Base-by-base conservation (phyloP, 768 basidiomycete genomes). In the Suillus brevipes region DNA sequence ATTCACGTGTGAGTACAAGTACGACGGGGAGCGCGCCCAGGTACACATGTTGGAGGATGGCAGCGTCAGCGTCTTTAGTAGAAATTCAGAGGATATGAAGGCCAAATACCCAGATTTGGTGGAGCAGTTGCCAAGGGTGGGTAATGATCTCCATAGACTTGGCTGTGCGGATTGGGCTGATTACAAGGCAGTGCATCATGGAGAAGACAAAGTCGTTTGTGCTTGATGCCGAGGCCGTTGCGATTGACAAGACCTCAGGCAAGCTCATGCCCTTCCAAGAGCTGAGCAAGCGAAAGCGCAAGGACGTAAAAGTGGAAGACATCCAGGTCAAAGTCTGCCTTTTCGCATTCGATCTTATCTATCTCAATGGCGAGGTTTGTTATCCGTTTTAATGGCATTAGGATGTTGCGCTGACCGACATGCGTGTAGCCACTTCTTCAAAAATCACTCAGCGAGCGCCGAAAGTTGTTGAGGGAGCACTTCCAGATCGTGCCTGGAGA, bases 1-100 rank as follows among this genome's bases (percentile, higher is more conserved):
- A 62, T 99, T 99, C 74, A 98, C 97, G 10, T 99, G 96, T 78
- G 97, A 99, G 80, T 99, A 99, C 79, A 99, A 99, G 77, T 99
- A 99, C 70, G 97, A 99, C 68, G 97, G 97, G 8, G 97, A 99
- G 75, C 89, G 97, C 56, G 97, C 97, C 18, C 96, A 98, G 80
- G 91, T 97, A 3, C 97, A 99, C 77, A 87, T 84, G 73, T 79
- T 95, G 56, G 87, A 88, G 50, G 85, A 94, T 71, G 97, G 95
- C 1, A 85, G 83, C 5, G 88, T 99, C 23, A 85, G 86, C n/a
- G 89, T 99, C 50, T 99, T 98, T 78, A 96, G 94, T 75, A 83
- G 97, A 63, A 99, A 99, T 77, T 97, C 95, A 31, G 97, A 99
- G 77, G 95, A 99, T 70, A 99, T 99, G 97, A 95, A 91, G 75